Evolutionary conservation across 2,329 filamentous ascomycete species (phyloP).

Genomic region (Hypomyces perniciosus): DNA sequence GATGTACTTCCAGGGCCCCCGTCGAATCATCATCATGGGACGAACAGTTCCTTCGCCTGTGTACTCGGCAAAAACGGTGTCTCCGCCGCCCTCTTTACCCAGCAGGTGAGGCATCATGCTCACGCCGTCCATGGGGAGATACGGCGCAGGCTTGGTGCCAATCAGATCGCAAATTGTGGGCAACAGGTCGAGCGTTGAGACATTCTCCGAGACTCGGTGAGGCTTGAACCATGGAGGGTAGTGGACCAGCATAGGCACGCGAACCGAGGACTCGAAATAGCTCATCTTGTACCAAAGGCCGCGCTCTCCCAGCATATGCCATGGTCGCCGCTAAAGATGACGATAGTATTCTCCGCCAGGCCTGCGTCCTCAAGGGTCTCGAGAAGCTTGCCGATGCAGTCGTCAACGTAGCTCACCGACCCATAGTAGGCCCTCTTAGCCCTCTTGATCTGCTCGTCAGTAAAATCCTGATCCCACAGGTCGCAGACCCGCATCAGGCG

Average conservation of each 20-base stretch:
- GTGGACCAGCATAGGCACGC: constrained; percentile 81
- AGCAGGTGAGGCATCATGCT: constrained; percentile 76
- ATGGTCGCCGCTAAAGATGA: constrained; percentile 90
- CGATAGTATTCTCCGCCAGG: constrained; percentile 77
- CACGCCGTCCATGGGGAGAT: constrained; percentile 78
- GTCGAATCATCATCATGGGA: constrained; percentile 89
- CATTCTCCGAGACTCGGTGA: constrained; percentile 72
- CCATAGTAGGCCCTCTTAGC: constrained; percentile 88
- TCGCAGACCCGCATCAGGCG: constrained; percentile 82
- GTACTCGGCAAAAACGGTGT: constrained; percentile 92
- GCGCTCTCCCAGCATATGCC: constrained; percentile 91
- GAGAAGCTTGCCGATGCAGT: constrained; percentile 80
- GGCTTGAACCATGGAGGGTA: constrained; percentile 70
- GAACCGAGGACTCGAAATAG: constrained; percentile 87
- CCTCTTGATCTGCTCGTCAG: constrained; percentile 77
- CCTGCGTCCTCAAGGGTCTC: constrained; percentile 71
- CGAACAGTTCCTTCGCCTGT: constrained; percentile 87
- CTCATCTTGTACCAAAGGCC: constrained; percentile 97
- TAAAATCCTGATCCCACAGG: constrained; percentile 76
- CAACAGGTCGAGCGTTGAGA: constrained; percentile 85
- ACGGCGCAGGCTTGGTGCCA: constrained; percentile 60
- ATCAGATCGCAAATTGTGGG: constrained; percentile 83
- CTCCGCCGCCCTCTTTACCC: constrained; percentile 58
- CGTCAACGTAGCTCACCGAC: constrained; percentile 88
- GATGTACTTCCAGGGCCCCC: constrained; percentile 85